Evolutionary conservation across 441 rosid species (phyloP).

Genomic region (Aquilaria agallochum): DNA sequence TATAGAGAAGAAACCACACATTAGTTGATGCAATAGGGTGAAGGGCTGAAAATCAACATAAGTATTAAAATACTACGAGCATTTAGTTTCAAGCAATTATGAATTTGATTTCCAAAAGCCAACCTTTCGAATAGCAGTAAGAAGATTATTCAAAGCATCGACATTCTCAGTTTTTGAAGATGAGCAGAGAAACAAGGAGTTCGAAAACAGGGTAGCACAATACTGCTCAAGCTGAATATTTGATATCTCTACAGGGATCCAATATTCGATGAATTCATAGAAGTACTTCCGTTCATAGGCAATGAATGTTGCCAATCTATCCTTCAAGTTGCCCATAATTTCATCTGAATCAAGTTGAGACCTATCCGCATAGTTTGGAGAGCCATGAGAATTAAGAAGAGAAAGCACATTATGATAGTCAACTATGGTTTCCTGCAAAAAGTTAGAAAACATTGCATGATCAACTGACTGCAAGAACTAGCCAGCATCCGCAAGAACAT

Average conservation of each 20-base stretch:
- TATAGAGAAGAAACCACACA: too few species aligned
- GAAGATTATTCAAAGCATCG: slow-evolving; percentile 24
- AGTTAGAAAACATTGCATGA: too few species aligned
- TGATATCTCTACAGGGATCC: slow-evolving; percentile 44
- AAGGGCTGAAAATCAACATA: too few species aligned
- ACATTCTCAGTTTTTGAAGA: slow-evolving; percentile 20
- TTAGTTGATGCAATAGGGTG: too few species aligned
- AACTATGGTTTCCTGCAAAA: slow-evolving; percentile 19
- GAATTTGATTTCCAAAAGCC: background rate
- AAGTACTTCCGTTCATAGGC: slow-evolving; percentile 23
- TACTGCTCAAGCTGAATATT: slow-evolving; percentile 49
- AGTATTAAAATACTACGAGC: too few species aligned
- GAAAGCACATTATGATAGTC: slow-evolving; percentile 22
- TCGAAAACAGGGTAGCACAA: slow-evolving; percentile 35
- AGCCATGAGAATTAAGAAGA: slow-evolving; percentile 20
- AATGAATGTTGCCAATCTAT: slow-evolving; percentile 14
- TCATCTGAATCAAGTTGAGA: slow-evolving; percentile 3
- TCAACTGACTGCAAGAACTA: too few species aligned
- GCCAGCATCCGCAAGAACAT: too few species aligned
- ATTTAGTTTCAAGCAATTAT: too few species aligned
- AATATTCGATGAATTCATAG: slow-evolving; percentile 30
- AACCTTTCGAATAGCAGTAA: slow-evolving; percentile 37
- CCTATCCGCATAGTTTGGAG: background rate
- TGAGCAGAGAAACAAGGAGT: slow-evolving; percentile 24
- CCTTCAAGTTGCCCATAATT: slow-evolving; percentile 17